Conservation (phyloP, 495 filamentous ascomycete genomes). For the Podospora sp. region DNA sequence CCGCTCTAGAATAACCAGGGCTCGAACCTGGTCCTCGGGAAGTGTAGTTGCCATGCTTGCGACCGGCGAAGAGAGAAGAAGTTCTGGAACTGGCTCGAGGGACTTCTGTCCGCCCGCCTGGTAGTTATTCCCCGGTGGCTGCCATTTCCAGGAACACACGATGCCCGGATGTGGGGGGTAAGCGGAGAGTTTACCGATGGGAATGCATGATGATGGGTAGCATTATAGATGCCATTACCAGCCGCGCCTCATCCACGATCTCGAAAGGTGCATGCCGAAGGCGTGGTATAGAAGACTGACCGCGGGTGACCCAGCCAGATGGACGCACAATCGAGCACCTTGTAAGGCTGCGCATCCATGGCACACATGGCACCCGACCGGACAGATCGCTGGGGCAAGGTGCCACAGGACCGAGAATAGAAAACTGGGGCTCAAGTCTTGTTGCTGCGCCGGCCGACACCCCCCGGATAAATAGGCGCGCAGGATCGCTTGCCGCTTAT, state of each 20-base stretch:
- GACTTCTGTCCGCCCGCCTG: background rate
- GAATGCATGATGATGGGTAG: background rate
- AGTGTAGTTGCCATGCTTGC: background rate
- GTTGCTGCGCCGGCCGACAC: background rate
- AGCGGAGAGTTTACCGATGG: background rate
- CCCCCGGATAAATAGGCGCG: constrained; percentile 10
- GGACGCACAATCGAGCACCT: background rate
- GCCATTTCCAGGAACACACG: background rate
- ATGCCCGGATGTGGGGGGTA: background rate
- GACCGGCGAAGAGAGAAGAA: background rate
- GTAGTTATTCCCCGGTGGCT: background rate
- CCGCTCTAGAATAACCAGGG: constrained; percentile 44
- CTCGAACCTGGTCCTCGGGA: constrained; percentile 31
- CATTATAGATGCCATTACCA: constrained; percentile 13
- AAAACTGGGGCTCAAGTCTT: background rate
- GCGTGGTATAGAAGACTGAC: background rate
- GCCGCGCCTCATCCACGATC: constrained; percentile 1
- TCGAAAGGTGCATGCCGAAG: constrained; percentile 1
- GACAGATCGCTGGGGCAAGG: background rate
- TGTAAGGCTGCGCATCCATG: constrained; percentile 9
- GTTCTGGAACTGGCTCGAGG: background rate
- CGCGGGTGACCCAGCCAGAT: constrained; percentile 5
- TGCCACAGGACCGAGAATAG: background rate
- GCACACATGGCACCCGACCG: too few species aligned
- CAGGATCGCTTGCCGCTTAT: background rate